Base-by-base conservation (phyloP, 2,329 filamentous ascomycete genomes). In the Calonectria hawksworthii region DNA sequence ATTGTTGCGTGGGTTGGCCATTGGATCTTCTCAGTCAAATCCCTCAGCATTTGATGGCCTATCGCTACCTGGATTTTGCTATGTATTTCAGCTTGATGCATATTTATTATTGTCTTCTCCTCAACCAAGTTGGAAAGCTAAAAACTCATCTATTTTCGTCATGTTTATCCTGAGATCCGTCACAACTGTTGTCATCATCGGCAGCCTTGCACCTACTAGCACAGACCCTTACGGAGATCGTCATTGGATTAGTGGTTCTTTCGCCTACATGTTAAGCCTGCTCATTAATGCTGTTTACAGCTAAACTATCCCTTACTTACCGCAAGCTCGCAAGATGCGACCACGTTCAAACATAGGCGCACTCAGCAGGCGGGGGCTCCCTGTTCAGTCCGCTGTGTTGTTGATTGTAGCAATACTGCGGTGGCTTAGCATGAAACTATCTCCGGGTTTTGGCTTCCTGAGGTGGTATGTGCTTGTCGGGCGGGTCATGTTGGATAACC, bases 251-350 rank as follows among this genome's bases (percentile, higher is more conserved):
- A 32, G 50, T 18, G 23, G 51, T 30, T 11, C 56, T n/a, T 68
- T 44, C 36, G 16, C 18, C 50, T 5, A 47, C 34, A 30, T 13
- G 14, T 68, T 32, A n/a, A 56, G 47, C n/a, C 4, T 68, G 5
- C 11, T 54, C 21, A 23, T 56, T 4, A 68, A 68, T 16, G 32
- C 65, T 14, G 38, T 68, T 28, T 32, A 51, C 26, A 11, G 21
- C 21, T 26, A 32, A 34, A 51, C 66, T 38, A 23, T 44, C 32
- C 23, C 50, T 10, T 59, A 56, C 51, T 32, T 56, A 8, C 34
- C 51, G 11, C 66, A 68, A 32, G 66, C 66, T 38, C 34, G 51
- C 36, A 51, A 68, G 26, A 26, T 68, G 66, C 30, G 26, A 16
- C 59, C 66, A 11, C 51, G 66, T 34, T 68, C 36, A 54, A 51